Evolutionary conservation across 768 basidiomycete species (phyloP).

Genomic region (Boletus rex-veris): DNA sequence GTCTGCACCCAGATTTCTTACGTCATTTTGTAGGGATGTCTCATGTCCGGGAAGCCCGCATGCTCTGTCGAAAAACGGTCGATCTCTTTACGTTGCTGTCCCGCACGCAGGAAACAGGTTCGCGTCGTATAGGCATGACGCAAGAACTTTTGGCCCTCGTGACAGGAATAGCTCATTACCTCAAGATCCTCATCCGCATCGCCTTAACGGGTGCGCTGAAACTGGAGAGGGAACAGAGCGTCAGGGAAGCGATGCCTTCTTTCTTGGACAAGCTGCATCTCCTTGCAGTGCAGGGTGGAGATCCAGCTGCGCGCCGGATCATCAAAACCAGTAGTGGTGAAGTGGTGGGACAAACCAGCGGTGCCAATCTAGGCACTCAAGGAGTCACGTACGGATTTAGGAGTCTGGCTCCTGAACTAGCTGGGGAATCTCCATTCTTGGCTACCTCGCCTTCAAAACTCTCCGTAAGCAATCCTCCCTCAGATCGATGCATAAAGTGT

Average conservation of each 20-base stretch:
- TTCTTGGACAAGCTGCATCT: slow-evolving; percentile 93
- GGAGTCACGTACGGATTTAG: slow-evolving; percentile 91
- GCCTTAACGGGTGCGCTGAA: slow-evolving; percentile 94
- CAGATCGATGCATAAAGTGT: slow-evolving; percentile 90
- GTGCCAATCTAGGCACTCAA: slow-evolving; percentile 72
- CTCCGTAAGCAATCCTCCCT: slow-evolving; percentile 68
- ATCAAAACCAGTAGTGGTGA: slow-evolving; percentile 76
- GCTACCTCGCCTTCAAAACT: slow-evolving; percentile 41
- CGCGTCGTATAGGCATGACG: slow-evolving; percentile 92
- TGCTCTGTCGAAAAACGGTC: slow-evolving; percentile 98
- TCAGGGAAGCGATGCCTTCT: slow-evolving; percentile 77
- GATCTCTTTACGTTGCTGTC: slow-evolving; percentile 96
- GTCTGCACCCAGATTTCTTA: slow-evolving; percentile 9
- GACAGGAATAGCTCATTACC: slow-evolving; percentile 97
- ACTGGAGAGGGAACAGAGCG: slow-evolving; percentile 86
- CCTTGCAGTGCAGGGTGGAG: slow-evolving; percentile 81
- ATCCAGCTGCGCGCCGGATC: slow-evolving; percentile 71
- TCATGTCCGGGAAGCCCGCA: slow-evolving; percentile 95
- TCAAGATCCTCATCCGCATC: slow-evolving; percentile 98
- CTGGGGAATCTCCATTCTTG: slow-evolving; percentile 81
- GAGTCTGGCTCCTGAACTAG: slow-evolving; percentile 86
- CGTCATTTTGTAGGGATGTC: slow-evolving; percentile 71
- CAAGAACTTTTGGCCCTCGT: slow-evolving; percentile 96
- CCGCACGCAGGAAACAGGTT: slow-evolving; percentile 90
- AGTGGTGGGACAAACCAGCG: slow-evolving; percentile 33